Base-by-base conservation (phyloP, 2,329 filamentous ascomycete genomes). In the Fusarium subglutinans region DNA sequence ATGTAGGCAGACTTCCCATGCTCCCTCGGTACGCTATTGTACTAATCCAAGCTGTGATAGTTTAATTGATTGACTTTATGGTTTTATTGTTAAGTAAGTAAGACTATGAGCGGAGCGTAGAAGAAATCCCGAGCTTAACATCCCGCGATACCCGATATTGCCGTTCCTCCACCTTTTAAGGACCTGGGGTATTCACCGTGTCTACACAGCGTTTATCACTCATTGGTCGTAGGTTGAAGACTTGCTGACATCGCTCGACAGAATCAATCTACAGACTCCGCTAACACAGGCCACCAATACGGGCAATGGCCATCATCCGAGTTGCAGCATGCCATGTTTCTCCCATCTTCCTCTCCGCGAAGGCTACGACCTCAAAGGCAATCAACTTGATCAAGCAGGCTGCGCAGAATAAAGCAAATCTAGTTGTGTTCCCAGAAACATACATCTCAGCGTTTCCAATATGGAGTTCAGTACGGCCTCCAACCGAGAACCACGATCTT, bases 351-450 rank as follows among this genome's bases (percentile, higher is more conserved):
- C 83, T 89, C 18, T 84, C 83, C 1, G 84, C 87, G 5, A 77
- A 74, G 10, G 74, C 79, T 14, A 89, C 87, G 2, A 85, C 85
- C 4, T 68, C 84, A 26, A 89, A 88, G 70, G 83, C 83, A 18
- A 81, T 88, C 44, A 69, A 70, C 0, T 76, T 87, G 14, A 87
- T 90, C 62, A 77, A 83, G 22, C 74, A 83, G 69, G 86, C 87
- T 0, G 82, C 86, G 0, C 66, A 57, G 4, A 82, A 86, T 57
- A 75, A 76, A 0, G 87, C 87, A 13, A 83, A 88, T 28, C 79
- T 90, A 8, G 83, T 89, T 18, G 84, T 88, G 35, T 89, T 89
- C 70, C 87, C 88, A 0, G 87, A 89, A 75, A 84, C 86, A 0
- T 87, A 82, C 73, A 87, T 89, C 47, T 83, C 87, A 0, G 87